Percentiles rank a stretch among this genome's conserved stretches.
phyloP scores from a whole-genome alignment of 129 eudicot genomes.

The Flaveria linearis region DNA sequence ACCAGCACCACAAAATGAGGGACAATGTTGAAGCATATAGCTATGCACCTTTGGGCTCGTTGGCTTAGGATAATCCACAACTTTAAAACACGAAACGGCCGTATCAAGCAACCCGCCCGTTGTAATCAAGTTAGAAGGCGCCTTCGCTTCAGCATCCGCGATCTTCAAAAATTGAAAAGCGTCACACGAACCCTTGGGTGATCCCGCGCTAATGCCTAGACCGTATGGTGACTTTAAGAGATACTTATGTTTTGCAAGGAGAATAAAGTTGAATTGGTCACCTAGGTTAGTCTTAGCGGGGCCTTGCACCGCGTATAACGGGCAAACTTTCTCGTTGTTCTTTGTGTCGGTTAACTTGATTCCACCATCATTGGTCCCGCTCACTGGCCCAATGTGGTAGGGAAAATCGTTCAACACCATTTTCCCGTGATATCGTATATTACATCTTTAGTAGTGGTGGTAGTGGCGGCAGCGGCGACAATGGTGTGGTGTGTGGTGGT shows the following conservation, averaged over 20 bases:
- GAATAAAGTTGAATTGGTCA: background rate
- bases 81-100: conserved; percentile 10
- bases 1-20: conserved; percentile 28
- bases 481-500: too few species aligned
- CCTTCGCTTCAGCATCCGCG: background rate
- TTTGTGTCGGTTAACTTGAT: conserved; percentile 26
- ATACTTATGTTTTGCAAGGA: background rate
- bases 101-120: background rate
- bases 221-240: background rate
- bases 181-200: background rate
- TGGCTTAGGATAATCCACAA: conserved; percentile 28
- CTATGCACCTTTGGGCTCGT: conserved; percentile 17
- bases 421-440: conserved; percentile 11
- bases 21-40: conserved; percentile 34
- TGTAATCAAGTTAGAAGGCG: conserved; percentile 23
- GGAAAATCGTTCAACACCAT: background rate
- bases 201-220: conserved; percentile 13
- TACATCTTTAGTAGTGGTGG: background rate
- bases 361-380: conserved; percentile 1
- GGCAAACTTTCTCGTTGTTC: conserved; percentile 6
- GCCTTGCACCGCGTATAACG: background rate
- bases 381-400: conserved; percentile 21
- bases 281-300: background rate
- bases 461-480: background rate
- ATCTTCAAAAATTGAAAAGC: background rate